phyloP scores from a whole-genome alignment of 805 yeast species.

The Saccharomyces kudriavzevii region DNA sequence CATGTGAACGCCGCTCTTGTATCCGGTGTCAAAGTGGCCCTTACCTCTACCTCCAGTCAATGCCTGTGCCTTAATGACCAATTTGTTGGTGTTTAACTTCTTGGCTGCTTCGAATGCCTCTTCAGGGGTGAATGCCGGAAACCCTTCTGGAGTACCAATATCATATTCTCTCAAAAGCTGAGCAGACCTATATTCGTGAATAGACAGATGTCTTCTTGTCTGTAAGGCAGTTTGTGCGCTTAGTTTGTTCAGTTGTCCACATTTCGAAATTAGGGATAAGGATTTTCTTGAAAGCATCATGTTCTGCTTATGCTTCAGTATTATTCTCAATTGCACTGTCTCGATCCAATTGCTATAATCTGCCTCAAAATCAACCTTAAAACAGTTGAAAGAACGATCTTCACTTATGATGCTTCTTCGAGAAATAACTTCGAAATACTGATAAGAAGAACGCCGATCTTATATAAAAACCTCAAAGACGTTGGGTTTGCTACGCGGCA shows the following conservation, averaged over 20 bases:
- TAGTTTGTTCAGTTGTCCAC: neutral
- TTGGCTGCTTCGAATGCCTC: slow-evolving; percentile 82
- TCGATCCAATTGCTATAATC: neutral
- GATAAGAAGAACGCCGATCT: neutral
- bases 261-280: neutral
- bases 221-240: slow-evolving; percentile 3
- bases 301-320: neutral
- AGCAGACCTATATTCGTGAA: slow-evolving; percentile 95
- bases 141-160: slow-evolving; percentile 85
- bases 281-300: neutral
- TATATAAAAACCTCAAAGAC: neutral
- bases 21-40: slow-evolving; percentile 93
- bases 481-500: neutral
- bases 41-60: slow-evolving; percentile 99
- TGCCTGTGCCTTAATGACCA: slow-evolving; percentile 97
- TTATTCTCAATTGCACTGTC: neutral
- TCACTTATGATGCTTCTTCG: neutral
- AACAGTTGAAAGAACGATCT: neutral
- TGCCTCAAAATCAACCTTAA: neutral
- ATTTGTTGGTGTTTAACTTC: slow-evolving; percentile 52
- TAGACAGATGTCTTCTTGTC: slow-evolving; percentile 61
- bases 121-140: slow-evolving; percentile 81
- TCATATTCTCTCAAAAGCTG: slow-evolving; percentile 74
- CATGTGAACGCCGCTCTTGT: slow-evolving; percentile 93
- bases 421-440: neutral